phyloP scores from a whole-genome alignment of 805 yeast species.

The Starmerella potacharoeniae region DNA sequence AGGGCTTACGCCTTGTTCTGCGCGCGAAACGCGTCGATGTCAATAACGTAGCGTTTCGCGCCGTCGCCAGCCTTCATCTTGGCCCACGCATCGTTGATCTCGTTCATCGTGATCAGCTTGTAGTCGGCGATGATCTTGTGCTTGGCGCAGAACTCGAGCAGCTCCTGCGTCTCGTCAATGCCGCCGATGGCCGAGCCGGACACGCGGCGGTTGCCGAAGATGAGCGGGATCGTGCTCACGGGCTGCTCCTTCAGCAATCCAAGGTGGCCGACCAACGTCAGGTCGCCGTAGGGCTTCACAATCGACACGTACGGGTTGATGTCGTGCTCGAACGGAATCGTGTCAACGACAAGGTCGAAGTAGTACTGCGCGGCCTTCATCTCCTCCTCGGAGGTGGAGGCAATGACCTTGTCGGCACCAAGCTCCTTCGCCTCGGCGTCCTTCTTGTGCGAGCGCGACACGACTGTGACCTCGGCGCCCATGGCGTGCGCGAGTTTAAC shows the following conservation, averaged over 20 bases:
- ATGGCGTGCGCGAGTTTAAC: slow-evolving; percentile 47
- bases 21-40: slow-evolving; percentile 3
- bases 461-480: slow-evolving; percentile 50
- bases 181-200: slow-evolving; percentile 49
- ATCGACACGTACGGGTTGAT: slow-evolving; percentile 38
- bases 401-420: slow-evolving; percentile 47
- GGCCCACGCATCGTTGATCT: slow-evolving; percentile 18
- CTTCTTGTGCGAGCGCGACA: slow-evolving; percentile 43
- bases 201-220: slow-evolving; percentile 33
- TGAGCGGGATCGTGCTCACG: slow-evolving; percentile 37
- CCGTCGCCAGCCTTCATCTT: slow-evolving; percentile 11
- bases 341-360: slow-evolving; percentile 45
- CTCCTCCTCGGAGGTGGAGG: slow-evolving; percentile 38
- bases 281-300: slow-evolving; percentile 47
- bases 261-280: slow-evolving; percentile 59
- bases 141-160: slow-evolving; percentile 53
- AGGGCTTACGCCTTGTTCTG: neutral
- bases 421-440: slow-evolving; percentile 42
- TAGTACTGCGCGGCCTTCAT: slow-evolving; percentile 24
- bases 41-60: slow-evolving; percentile 16
- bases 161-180: slow-evolving; percentile 50
- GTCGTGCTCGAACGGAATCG: slow-evolving; percentile 40
- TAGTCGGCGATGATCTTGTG: slow-evolving; percentile 51
- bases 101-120: slow-evolving; percentile 43
- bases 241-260: slow-evolving; percentile 28